Base-by-base conservation (phyloP, 805 yeast genomes). In the Candida incommunis region DNA sequence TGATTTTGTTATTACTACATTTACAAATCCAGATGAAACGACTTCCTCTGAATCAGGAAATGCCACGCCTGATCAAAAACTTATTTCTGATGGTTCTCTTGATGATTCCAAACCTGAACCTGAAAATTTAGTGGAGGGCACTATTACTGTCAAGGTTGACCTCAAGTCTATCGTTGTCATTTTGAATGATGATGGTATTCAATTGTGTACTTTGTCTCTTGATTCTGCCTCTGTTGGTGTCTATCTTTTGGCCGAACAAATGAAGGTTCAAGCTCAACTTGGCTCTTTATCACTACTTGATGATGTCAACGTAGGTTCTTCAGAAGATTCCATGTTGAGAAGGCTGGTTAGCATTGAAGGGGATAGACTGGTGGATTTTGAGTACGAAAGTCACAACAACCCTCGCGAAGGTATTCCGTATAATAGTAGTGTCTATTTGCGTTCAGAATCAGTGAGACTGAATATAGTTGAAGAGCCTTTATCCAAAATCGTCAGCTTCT, bases 381-480 rank as follows among this genome's bases (percentile, higher is more conserved):
- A 72, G 2, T 92, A 88, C 59, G 94, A 87, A 58, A 85, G 96
- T 0, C 81, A 74, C 59, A 92, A 82, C 59, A 70, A 71, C 1
- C 69, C 74, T 41, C 62, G 61, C 1, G 63, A 68, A 18, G 66
- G 71, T 3, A 55, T 57, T 26, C 45, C 46, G 7, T 82, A 72
- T 55, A 75, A 73, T 46, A 71, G 90, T 0, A 60, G 63, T 16
- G 56, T 85, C 11, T 75, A 72, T 42, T 75, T 85, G 58, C 72
- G 76, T 18, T 75, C 94, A 0, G 94, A 94, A 0, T 76, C 95
- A 0, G 66, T 85, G 52, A 76, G 74, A 46, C 62, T 92, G 3
- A 82, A 79, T 58, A 83, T 88, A 57, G 78, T 86, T 18, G 95
- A 90, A 54, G 82, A 78, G 48, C 82, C 96, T 0, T 71, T 87